Base-by-base conservation (phyloP, 139 green algal species). In the Chlorella sorokiniana region DNA sequence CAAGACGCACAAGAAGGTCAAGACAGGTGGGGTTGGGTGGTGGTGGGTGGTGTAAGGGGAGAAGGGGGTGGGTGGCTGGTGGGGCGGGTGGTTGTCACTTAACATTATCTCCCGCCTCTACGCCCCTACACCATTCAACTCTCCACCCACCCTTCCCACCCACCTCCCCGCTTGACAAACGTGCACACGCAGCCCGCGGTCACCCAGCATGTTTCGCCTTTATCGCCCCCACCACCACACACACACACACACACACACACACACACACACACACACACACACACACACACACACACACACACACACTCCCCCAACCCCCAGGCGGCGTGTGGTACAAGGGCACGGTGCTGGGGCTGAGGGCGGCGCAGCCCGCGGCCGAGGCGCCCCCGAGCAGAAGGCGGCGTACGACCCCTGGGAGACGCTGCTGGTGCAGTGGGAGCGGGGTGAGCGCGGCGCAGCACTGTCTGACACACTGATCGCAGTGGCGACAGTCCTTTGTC, bases 371-470 rank as follows among this genome's bases (percentile, higher is more conserved):
- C 2, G 37, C 61, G 23, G 29, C 61, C 7, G 65, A 78, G 2
- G 70, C 84, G 10, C 56, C 72, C 8, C 54, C 78, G 61, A 76
- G 16, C 81, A 87, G 45, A 81, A 85, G 29, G 81, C 87, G 74
- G 64, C 71, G n/a, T 90, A 89, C 20, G 92, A 97, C 82, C 94
- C 94, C 29, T 97, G 90, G 90, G 88, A 94, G 64, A 90, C 83
- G 65, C 81, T 97, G 42, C 81, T 77, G 1, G 93, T 96, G 33
- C 86, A 90, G 62, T 96, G 89, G 89, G 93, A 93, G 31, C 68
- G 89, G 59, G 82, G 85, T 75, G 72, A 76, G 44, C 14, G 40
- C 23, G 40, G 68, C 29, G 61, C 35, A 44, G 62, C 27, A 29
- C 5, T 14, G 27, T n/a, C n/a, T n/a, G n/a, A n/a, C n/a, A n/a